Evolutionary conservation across 2,329 filamentous ascomycete species (phyloP), one percentile per base, ranked within the genome.

Genomic region (Nemania abortiva): DNA sequence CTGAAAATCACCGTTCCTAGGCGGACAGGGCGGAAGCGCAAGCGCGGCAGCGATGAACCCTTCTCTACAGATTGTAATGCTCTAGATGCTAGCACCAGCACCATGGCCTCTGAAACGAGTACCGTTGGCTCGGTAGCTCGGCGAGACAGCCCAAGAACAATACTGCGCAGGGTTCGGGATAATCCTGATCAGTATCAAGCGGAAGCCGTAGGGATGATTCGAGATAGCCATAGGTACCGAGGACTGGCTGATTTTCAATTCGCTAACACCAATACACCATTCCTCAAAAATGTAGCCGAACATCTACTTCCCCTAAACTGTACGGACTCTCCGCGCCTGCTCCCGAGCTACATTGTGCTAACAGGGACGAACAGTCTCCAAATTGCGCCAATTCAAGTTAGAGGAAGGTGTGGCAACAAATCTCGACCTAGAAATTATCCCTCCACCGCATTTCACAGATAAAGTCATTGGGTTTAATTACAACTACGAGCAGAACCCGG

Each of bases 1-100:
- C 85, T 99, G 62, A 95, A 94, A 78, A 86, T 99, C 64, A 94
- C 91, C 0, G 89, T 98, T 0, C 95, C 96, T 0, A 96, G 91
- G 79, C 86, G 93, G 65, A 98, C 94, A 2, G 95, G 95, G 2
- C 88, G 94, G 69, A 97, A 92, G 81, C 88, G 95, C 67, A 97
- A 95, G 82, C 86, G 91, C 74, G 94, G 93, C n/a, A 89, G 89
- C 5, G 79, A 90, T 64, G 91, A 85, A 4, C 89, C 91, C 0
- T 95, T 89, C 77, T 81, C 84, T 49, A 84, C 84, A 3, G 81
- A 84, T 59, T 42, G 80, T 5, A 76, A 82, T 13, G 71, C 81
- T 18, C 55, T 77, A 2, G 75, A 80, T 63, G 65, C 72, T 37
- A 71, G 74, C 31, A 42, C 72, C 34, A 71, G 74, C 34, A 45